Conservation (phyloP, 805 yeast genomes). For the Monosporozyma siamensis region DNA sequence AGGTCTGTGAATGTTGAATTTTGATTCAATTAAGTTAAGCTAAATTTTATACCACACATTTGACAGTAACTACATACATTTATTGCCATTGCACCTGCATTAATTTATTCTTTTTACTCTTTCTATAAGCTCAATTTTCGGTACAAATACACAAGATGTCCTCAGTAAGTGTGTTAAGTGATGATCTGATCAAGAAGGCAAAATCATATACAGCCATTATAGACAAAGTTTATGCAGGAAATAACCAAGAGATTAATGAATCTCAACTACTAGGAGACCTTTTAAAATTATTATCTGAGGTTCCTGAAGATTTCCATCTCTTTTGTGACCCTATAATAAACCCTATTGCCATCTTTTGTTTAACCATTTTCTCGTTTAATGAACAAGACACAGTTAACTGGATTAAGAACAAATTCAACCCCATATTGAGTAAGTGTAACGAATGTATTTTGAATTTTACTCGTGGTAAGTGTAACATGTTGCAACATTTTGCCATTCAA, state of each 20-base stretch:
- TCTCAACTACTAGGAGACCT: conserved; percentile 32
- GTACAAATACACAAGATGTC: not conserved
- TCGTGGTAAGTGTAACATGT: conserved; percentile 41
- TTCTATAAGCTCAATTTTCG: too few species aligned
- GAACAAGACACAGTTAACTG: conserved; percentile 38
- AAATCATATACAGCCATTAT: conserved; percentile 17
- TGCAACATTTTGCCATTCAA: conserved; percentile 42
- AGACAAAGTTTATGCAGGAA: conserved; percentile 24
- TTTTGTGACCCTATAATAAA: conserved; percentile 46
- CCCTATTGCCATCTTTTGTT: conserved; percentile 43
- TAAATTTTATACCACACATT: too few species aligned
- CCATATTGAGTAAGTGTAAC: conserved; percentile 40
- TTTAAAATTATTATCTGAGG: conserved; percentile 28
- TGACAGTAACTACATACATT: not conserved
- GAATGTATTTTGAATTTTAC: conserved; percentile 48
- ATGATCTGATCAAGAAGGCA: conserved; percentile 9
- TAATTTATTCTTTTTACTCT: too few species aligned
- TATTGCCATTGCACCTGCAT: too few species aligned
- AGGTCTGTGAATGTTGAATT: too few species aligned
- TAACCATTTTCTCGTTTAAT: conserved; percentile 52
- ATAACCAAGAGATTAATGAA: conserved; percentile 20
- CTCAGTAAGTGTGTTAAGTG: not conserved
- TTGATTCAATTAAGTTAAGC: too few species aligned
- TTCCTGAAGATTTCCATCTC: conserved; percentile 34
- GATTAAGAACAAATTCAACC: conserved; percentile 33